Percentiles rank a stretch among this genome's conserved stretches.
These are phyloP conservation scores for Porogramme epimiltina DNA, from an alignment of 1,284 basidiomycete genomes.

Conservation along the genomic window DNA sequence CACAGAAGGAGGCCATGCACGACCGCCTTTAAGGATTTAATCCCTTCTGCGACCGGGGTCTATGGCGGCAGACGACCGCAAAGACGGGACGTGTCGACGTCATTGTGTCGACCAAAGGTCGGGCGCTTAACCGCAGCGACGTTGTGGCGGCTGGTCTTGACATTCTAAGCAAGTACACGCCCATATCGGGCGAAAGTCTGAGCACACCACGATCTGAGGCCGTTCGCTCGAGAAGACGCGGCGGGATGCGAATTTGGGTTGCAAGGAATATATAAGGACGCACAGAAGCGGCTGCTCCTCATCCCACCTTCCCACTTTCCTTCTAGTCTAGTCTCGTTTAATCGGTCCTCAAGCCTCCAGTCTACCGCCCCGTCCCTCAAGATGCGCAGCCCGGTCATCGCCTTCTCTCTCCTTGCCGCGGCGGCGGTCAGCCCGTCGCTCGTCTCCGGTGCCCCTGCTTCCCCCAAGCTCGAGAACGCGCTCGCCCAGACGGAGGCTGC, in stretches of 20 bases:
- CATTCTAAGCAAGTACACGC: background rate
- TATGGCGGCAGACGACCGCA: background rate
- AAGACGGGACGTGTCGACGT: background rate
- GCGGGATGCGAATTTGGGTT: slow-evolving; percentile 25
- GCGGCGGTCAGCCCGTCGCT: slow-evolving; percentile 34
- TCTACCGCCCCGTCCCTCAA: slow-evolving; percentile 18
- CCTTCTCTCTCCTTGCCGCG: slow-evolving; percentile 33
- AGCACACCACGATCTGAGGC: slow-evolving; percentile 11
- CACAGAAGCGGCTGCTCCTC: background rate
- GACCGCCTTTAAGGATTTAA: too few species aligned
- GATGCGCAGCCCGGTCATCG: slow-evolving; percentile 37
- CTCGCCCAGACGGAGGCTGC: slow-evolving; percentile 12
- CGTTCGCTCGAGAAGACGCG: slow-evolving; percentile 25
- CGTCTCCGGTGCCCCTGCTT: slow-evolving; percentile 30
- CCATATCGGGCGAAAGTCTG: slow-evolving; percentile 2
- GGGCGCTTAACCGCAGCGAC: too few species aligned
- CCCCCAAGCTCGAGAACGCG: slow-evolving; percentile 22
- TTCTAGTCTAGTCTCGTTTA: slow-evolving; percentile 27
- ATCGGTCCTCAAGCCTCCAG: slow-evolving; percentile 24
- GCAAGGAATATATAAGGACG: slow-evolving; percentile 20
- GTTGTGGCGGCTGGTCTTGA: too few species aligned
- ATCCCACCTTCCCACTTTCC: slow-evolving; percentile 15
- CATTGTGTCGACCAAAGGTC: background rate
- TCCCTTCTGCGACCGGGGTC: too few species aligned
- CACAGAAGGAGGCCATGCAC: too few species aligned